A percentile compares a stretch with the other conserved stretches of the same genome.
Evolutionary conservation across 768 basidiomycete genomes (phyloP).

Genomic region (Phylloporus sp.): DNA sequence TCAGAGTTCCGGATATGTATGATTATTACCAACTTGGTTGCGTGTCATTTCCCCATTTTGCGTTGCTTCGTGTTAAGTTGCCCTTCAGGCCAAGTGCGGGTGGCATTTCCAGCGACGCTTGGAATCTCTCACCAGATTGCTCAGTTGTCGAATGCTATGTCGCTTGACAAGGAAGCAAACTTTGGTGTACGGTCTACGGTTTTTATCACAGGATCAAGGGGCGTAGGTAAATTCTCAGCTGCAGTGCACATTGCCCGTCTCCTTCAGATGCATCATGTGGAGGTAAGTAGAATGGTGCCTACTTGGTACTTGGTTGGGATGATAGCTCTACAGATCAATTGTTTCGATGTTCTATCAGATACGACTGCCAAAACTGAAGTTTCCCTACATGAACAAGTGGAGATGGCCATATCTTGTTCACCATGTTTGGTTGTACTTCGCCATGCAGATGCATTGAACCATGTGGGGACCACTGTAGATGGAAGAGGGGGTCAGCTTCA

Average conservation of each 20-base stretch:
- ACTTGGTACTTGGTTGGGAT: background rate
- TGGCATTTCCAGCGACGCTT: background rate
- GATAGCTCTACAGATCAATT: conserved; percentile 61
- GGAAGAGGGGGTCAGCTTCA: conserved; percentile 49
- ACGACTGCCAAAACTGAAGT: conserved; percentile 71
- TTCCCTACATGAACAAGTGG: conserved; percentile 64
- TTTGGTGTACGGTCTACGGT: conserved; percentile 66
- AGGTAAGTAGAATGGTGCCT: conserved; percentile 40
- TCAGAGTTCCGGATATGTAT: conserved; percentile 49
- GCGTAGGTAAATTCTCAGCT: conserved; percentile 74
- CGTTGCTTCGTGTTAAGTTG: conserved; percentile 3
- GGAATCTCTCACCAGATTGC: conserved; percentile 45
- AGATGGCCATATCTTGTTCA: conserved; percentile 69
- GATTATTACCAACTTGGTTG: conserved; percentile 50
- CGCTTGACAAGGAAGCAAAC: conserved; percentile 50
- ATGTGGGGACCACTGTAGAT: conserved; percentile 55
- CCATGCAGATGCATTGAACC: conserved; percentile 73
- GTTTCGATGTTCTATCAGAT: conserved; percentile 79
- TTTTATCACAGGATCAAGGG: conserved; percentile 73
- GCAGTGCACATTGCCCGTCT: conserved; percentile 50
- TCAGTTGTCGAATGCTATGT: conserved; percentile 55
- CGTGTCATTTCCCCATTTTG: conserved; percentile 7
- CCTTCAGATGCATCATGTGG: conserved; percentile 73
- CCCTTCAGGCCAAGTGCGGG: conserved; percentile 17
- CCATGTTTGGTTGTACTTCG: conserved; percentile 82